Base-by-base conservation (phyloP, 441 rosid species). In the Gossypium davidsonii region DNA sequence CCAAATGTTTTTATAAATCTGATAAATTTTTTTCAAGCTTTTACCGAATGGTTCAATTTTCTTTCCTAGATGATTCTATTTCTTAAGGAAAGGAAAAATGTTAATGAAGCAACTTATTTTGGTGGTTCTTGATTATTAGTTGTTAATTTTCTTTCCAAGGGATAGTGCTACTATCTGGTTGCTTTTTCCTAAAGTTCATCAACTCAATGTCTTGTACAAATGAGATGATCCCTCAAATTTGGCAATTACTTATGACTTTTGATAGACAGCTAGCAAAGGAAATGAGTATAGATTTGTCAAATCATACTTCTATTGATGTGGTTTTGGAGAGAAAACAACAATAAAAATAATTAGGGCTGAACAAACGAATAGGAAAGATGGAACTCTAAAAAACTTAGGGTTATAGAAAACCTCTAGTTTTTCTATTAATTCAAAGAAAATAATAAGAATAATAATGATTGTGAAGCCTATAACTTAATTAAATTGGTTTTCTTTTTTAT, bases 221-320 rank as follows among this genome's bases (percentile, higher is more conserved):
- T 67, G 10, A 8, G 39, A 75, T 60, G 70, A 37, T 42, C 42
- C 66, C 31, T 60, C 1, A 9, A 73, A 62, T 69, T 67, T 23
- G 49, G 61, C 18, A 20, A 46, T 26, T 23, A 56, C 52, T 42
- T 64, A 5, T 25, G 53, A 52, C 10, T 42, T 44, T 23, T 42
- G 21, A 56, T 57, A 21, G 34, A 23, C n/a, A 77, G 79, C 28
- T 17, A n/a, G 28, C 15, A 61, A 12, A 14, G 37, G 26, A 56
- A 55, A 4, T 64, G 42, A 44, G 31, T 9, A 3, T 18, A 46
- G 48, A 25, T 11, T 63, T 20, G 9, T 9, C n/a, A 18, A 34
- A 6, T 65, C 21, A 31, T 42, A 58, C 12, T 42, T 60, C 46
- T 39, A 9, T 39, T 39, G 46, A 39, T 39, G 12, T 9, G 12